Evolutionary conservation across 805 yeast species (phyloP), one percentile per base, ranked within the genome.

Genomic region (Candida quercuum): DNA sequence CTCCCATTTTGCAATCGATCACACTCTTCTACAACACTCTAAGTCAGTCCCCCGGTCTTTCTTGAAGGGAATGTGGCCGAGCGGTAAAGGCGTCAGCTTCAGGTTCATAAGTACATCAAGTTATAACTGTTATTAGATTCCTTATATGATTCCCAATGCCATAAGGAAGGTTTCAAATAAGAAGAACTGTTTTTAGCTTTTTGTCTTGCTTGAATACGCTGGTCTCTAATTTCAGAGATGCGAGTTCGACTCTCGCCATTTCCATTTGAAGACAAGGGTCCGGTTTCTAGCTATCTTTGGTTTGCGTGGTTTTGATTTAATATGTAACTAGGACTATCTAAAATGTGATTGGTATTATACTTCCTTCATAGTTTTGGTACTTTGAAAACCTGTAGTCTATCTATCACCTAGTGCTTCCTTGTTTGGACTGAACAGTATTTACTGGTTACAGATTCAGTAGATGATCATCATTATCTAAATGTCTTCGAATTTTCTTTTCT

Each of bases 171-270:
- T 25, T 25, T 22, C 24, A 22, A 11, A 22, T 22, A 11, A 22
- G 24, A 22, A 11, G 11, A 11, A 11, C 8, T 8, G 10, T 11
- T 22, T 22, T 22, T 8, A 22, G 17, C 7, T 15, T 17, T 27
- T 27, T 17, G 11, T 28, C 18, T 22, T 28, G 5, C 20, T 28
- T 29, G 32, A 29, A 12, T 19, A 29, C 32, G 32, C 24, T 29
- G 32, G 32, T 29, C 32, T 29, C 32, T 29, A 24, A 12, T 5
- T 29, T 19, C 32, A 29, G 32, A 17, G 32, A 20, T 29, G 32
- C 32, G 32, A 29, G 32, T 29, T 29, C 32, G 24, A 29, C 32
- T 29, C 32, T 29, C 32, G 32, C 32, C 32, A 24, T 29, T 29
- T 29, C 32, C 32, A 29, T 13, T 12, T 26, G 27, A 24, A 12